A percentile compares a stretch with the other conserved stretches of the same genome.
Conservation (phyloP, 2,329 filamentous ascomycete genomes). For the Cordyceps militaris region DNA sequence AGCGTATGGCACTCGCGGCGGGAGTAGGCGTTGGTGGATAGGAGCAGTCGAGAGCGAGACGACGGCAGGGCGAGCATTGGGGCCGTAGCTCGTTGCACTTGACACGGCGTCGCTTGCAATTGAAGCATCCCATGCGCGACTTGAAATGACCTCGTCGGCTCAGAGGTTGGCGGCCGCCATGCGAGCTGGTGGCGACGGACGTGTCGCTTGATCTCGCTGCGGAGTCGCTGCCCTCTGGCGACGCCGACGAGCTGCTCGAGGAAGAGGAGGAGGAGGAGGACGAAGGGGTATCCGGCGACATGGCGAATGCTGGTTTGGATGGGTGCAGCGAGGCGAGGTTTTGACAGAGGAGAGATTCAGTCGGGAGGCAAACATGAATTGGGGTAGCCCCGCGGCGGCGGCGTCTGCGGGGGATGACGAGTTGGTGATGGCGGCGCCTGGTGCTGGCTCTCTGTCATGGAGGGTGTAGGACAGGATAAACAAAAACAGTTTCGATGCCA, state of each 20-base stretch:
- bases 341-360: not conserved
- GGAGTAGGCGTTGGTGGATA: conserved; percentile 20
- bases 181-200: not conserved
- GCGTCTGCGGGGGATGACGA: conserved; percentile 2
- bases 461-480: too few species aligned
- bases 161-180: conserved; percentile 6
- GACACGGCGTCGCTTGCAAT: conserved; percentile 26
- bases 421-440: not conserved
- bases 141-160: conserved; percentile 22
- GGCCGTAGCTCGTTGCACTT: conserved; percentile 27
- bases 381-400: conserved; percentile 5
- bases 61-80: conserved; percentile 24
- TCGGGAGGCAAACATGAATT: not conserved
- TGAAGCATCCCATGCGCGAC: conserved; percentile 27
- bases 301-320: not conserved
- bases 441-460: not conserved
- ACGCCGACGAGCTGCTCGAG: not conserved
- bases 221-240: not conserved
- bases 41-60: conserved; percentile 28
- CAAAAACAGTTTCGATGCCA: too few species aligned
- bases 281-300: not conserved
- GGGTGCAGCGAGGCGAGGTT: not conserved
- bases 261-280: not conserved
- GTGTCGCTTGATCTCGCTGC: not conserved
- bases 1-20: conserved; percentile 3